Evolutionary conservation across 768 basidiomycete genomes (phyloP), one percentile per base, ranked within the genome.

Genomic region (Cystofilobasidium bisporidii): DNA sequence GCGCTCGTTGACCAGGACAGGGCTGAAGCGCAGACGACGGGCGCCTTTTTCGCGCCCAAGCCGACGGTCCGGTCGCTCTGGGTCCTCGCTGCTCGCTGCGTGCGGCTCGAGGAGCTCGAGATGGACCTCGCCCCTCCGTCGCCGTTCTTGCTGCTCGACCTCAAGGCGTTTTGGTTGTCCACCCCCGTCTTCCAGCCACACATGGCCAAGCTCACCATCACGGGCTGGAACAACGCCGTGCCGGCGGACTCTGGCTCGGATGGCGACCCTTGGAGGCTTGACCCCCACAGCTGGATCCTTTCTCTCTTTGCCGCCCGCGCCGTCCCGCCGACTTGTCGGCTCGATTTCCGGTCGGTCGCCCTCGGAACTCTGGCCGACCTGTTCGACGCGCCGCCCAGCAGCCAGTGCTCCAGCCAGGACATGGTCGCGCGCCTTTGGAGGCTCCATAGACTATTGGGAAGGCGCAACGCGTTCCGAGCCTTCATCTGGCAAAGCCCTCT

Each of bases 111-210:
- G 45, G 28, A 45, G n/a, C n/a, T 65, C 64, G 56, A 43, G 6
- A 22, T 65, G 26, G 64, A 65, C 40, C 55, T 65, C 45, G 50
- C 30, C 18, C 64, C 64, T 30, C 26, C 43, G 14, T 17, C 43
- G 43, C 5, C 36, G 36, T 36, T 12, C 36, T 36, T 5, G 36
- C 32, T 30, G 32, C 18, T 45, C 22, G n/a, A 20, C 60, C 1
- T 61, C 40, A 24, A 17, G 3, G 41, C 41, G 24, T 6, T 18
- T 24, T 24, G 43, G 15, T 43, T 20, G 18, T 2, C 24, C 24
- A 45, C 58, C 22, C 64, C 64, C 43, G 32, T 60, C 30, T 65
- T 59, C 43, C 22, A 40, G 14, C 41, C 43, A 14, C 45, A 28
- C 18, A 41, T 65, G 33, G 57, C 43, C 40, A 22, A 30, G 20